These are phyloP conservation scores for Yamadazyma insecticola DNA, from an alignment of 805 yeast species.

Conservation along the genomic window DNA sequence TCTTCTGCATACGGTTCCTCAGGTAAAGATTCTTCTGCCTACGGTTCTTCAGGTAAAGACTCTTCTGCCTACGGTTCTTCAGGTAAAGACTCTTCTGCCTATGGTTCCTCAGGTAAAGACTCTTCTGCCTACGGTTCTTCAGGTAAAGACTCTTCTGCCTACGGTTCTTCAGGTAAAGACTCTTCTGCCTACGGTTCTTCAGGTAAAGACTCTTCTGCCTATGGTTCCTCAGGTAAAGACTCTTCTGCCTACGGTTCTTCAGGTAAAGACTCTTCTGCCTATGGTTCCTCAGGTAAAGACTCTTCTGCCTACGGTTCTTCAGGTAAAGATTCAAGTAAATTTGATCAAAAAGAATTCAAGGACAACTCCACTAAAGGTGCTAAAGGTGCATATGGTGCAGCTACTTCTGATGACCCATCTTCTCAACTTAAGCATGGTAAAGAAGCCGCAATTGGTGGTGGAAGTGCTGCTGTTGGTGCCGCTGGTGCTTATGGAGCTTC, in stretches of 20 bases:
- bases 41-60: slow-evolving; percentile 4
- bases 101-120: slow-evolving; percentile 5
- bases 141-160: slow-evolving; percentile 6
- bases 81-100: slow-evolving; percentile 5
- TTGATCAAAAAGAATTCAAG: slow-evolving; percentile 3
- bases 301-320: slow-evolving; percentile 1
- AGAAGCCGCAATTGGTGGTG: slow-evolving; percentile 11
- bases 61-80: slow-evolving; percentile 8
- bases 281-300: not conserved
- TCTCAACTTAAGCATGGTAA: slow-evolving; percentile 8
- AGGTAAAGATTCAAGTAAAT: slow-evolving; percentile 6
- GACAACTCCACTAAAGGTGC: slow-evolving; percentile 6
- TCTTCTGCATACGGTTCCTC: slow-evolving; percentile 2
- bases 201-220: slow-evolving; percentile 1
- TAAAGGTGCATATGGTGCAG: slow-evolving; percentile 4
- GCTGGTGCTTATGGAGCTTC: slow-evolving; percentile 10
- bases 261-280: not conserved
- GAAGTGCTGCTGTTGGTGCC: slow-evolving; percentile 13
- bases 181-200: slow-evolving; percentile 3
- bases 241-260: slow-evolving; percentile 3
- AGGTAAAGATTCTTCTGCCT: slow-evolving; percentile 6
- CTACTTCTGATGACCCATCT: slow-evolving; percentile 8
- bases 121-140: slow-evolving; percentile 7
- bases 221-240: slow-evolving; percentile 5
- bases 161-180: too few relatives aligned